Evolutionary conservation across 768 basidiomycete species (phyloP), one percentile per base, ranked within the genome.

Genomic region (Leccinum aurantiacum): DNA sequence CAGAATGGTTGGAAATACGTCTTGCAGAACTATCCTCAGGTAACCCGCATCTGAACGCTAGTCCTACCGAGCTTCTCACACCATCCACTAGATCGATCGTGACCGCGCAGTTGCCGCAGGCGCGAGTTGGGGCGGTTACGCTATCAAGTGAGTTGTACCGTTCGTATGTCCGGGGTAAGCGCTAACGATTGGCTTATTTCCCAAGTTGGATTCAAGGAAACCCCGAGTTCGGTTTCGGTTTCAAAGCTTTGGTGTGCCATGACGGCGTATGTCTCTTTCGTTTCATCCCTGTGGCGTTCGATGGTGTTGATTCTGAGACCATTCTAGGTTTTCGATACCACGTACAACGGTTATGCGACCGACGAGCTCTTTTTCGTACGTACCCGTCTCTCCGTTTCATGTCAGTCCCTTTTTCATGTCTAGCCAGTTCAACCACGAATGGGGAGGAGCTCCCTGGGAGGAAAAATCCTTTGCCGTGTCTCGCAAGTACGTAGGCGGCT

Each of bases 201-300:
- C 55, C 29, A 51, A 96, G 94, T 72, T 97, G 93, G 93, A 95
- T 97, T 56, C 91, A 96, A 75, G 93, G 94, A 0, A 92, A 97
- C 69, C 91, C 91, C 10, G 93, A 96, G 66, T 92, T 80, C 63
- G 87, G 83, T 3, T 93, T 94, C 70, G 82, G 83, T 22, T 97
- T 98, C 81, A 97, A 95, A 76, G 93, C 93, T 4, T 79, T 98
- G 47, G 84, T 95, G 13, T 89, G 87, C 65, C 96, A 98, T 68
- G 96, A 99, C 69, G 96, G 96, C 9, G 91, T 94, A 71, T 54
- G 51, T 77, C 74, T 38, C 60, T 60, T 35, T 56, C 10, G 2
- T 44, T 24, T 35, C 8, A 22, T 38, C 47, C 17, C 37, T 48
- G 11, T 57, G 24, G 3, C 10, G 31, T 22, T 17, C 44, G 47